Conservation (phyloP, 306 rosid genomes). For the Chamaecrista fasciculata region DNA sequence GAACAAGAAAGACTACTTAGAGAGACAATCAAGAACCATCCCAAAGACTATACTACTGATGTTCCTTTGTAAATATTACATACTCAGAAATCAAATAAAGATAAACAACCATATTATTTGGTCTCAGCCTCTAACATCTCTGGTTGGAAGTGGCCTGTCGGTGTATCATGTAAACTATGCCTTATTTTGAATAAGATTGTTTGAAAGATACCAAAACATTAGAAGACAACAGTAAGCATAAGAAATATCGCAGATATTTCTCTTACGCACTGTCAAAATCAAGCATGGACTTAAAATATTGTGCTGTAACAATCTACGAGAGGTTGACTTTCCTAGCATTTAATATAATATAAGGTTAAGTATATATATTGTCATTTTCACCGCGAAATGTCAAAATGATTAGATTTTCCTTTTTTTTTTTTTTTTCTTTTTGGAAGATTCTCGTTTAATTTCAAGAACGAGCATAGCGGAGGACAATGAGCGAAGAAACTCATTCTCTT, state of each 20-base stretch:
- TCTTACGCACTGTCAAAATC: not conserved
- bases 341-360: not conserved
- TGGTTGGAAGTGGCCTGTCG: not conserved
- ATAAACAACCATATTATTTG: not conserved
- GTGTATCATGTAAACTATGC: not conserved
- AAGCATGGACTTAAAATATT: not conserved
- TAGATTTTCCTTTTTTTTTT: not conserved
- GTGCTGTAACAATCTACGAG: not conserved
- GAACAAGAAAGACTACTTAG: conserved; percentile 57
- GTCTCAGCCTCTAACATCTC: not conserved
- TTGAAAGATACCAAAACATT: not conserved
- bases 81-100: not conserved
- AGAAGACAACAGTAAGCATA: not conserved
- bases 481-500: too few species aligned
- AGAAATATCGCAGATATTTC: not conserved
- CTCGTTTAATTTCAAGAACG: too few species aligned
- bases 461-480: not conserved
- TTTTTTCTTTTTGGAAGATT: too few species aligned
- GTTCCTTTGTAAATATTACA: conserved; percentile 52
- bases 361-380: not conserved
- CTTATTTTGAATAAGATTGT: too few species aligned
- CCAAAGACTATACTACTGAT: conserved; percentile 58
- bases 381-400: not conserved
- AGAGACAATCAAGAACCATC: conserved; percentile 42
- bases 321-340: not conserved